Conservation (phyloP, 768 basidiomycete species). For the Filobasidium wieringae region DNA sequence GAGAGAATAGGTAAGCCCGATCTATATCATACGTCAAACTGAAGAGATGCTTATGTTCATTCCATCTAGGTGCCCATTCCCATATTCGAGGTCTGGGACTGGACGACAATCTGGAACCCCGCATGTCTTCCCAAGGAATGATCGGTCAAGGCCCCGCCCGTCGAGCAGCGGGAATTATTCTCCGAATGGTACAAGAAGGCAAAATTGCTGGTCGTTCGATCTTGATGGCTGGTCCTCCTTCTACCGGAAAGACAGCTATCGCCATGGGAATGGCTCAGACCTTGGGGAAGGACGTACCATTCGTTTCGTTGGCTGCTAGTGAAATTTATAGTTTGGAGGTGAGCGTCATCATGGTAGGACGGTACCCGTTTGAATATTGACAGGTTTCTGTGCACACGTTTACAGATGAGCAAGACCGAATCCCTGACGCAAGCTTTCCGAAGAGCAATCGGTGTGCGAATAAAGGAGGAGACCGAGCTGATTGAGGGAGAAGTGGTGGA, state of each 20-base stretch:
- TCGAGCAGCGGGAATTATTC: constrained; percentile 92
- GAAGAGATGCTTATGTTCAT: neutral
- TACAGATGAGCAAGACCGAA: constrained; percentile 90
- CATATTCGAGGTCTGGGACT: constrained; percentile 93
- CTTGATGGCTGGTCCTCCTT: constrained; percentile 92
- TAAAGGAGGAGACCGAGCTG: constrained; percentile 93
- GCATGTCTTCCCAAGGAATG: constrained; percentile 79
- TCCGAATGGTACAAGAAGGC: constrained; percentile 96
- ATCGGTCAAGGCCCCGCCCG: constrained; percentile 93
- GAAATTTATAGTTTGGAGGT: constrained; percentile 86
- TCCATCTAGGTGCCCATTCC: constrained; percentile 42
- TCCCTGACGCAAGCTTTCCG: constrained; percentile 93
- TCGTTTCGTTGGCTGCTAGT: constrained; percentile 93
- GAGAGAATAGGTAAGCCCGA: constrained; percentile 37
- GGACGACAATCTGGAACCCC: constrained; percentile 76
- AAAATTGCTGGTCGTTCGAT: constrained; percentile 91
- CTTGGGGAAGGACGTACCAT: constrained; percentile 85
- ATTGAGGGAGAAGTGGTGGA: constrained; percentile 98
- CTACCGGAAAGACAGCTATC: constrained; percentile 95
- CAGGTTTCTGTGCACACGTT: neutral
- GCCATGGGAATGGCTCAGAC: constrained; percentile 97
- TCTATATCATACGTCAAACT: neutral
- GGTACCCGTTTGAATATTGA: neutral
- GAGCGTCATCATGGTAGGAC: constrained; percentile 4
- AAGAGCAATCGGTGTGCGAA: constrained; percentile 89